These are phyloP conservation scores for Setaria italica DNA, from an alignment of 202 grass and related monocot genomes.

Conservation along the genomic window DNA sequence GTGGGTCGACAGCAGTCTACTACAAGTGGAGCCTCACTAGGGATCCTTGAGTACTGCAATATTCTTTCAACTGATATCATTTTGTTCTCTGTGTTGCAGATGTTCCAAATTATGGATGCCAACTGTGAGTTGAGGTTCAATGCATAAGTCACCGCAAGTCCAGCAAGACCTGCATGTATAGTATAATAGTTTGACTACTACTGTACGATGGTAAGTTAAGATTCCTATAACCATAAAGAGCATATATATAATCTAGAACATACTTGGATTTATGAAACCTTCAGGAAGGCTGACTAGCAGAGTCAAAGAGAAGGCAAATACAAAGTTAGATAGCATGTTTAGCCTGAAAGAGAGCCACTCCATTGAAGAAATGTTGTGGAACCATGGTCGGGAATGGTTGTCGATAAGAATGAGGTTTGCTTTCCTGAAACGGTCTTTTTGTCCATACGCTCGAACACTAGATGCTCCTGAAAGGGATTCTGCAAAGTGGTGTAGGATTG, in stretches of 20 bases:
- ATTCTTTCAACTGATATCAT: constrained; percentile 99
- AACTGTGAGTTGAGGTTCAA: constrained; percentile 89
- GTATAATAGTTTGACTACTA: constrained; percentile 28
- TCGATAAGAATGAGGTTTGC: constrained; percentile 71
- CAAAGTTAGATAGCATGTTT: constrained; percentile 84
- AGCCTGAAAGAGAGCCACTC: constrained; percentile 93
- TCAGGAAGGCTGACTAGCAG: constrained; percentile 89
- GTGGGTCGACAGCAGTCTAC: constrained; percentile 55
- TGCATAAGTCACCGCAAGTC: constrained; percentile 93
- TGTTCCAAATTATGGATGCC: constrained; percentile 83
- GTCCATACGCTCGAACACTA: constrained; percentile 83
- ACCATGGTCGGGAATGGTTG: constrained; percentile 82
- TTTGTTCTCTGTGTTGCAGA: constrained; percentile 93
- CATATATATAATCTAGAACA: constrained; percentile 46
- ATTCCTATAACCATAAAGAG: constrained; percentile 22
- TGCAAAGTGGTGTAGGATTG: constrained; percentile 92
- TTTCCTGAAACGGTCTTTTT: constrained; percentile 80
- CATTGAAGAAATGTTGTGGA: constrained; percentile 74
- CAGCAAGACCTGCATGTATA: constrained; percentile 74
- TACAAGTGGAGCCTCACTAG: constrained; percentile 82
- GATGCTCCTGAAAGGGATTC: constrained; percentile 85
- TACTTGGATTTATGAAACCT: constrained; percentile 98
- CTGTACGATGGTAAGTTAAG: neutral
- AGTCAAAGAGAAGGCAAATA: constrained; percentile 83
- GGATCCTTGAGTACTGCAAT: constrained; percentile 87